Conservation (phyloP, 495 filamentous ascomycete genomes). For the Xylaria sp. region DNA sequence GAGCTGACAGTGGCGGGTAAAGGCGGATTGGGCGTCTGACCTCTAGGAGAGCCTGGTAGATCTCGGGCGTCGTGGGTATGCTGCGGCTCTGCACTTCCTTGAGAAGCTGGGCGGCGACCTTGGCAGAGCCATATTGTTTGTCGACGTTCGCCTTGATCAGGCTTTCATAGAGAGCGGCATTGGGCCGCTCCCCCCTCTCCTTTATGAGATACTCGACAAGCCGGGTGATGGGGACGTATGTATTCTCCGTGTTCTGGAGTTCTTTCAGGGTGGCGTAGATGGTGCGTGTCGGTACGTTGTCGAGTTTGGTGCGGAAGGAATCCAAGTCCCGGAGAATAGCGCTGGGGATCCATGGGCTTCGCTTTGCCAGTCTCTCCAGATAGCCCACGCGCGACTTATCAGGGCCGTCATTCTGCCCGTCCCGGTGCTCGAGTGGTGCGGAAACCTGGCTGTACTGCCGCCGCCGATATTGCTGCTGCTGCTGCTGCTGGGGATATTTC, state of each 20-base stretch:
- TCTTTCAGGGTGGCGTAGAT: constrained; percentile 58
- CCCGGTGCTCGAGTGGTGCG: not conserved
- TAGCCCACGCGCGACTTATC: constrained; percentile 33
- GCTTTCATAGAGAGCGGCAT: constrained; percentile 70
- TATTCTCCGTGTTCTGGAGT: constrained; percentile 39
- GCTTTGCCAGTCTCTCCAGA: constrained; percentile 35
- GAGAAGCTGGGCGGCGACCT: constrained; percentile 63
- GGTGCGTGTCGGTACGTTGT: constrained; percentile 37
- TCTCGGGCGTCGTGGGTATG: constrained; percentile 65
- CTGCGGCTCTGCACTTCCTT: constrained; percentile 70
- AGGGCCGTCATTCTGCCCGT: not conserved
- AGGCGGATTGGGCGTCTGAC: constrained; percentile 47
- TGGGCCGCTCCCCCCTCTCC: constrained; percentile 67
- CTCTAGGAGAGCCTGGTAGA: constrained; percentile 76
- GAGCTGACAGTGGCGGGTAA: not conserved
- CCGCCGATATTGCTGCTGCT: too few relatives aligned
- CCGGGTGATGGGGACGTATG: constrained; percentile 42
- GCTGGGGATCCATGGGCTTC: constrained; percentile 38
- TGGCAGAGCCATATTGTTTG: constrained; percentile 66
- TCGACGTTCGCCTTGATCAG: constrained; percentile 75
- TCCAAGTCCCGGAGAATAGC: constrained; percentile 28
- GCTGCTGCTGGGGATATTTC: constrained; percentile 17
- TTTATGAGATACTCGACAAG: constrained; percentile 65
- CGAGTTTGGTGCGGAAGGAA: constrained; percentile 30
- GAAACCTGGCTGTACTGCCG: constrained; percentile 27